A percentile compares a stretch with the other conserved stretches of the same genome.
These are phyloP conservation scores for Ustulina deusta DNA, from an alignment of 2,329 filamentous ascomycete genomes.

Conservation along the genomic window DNA sequence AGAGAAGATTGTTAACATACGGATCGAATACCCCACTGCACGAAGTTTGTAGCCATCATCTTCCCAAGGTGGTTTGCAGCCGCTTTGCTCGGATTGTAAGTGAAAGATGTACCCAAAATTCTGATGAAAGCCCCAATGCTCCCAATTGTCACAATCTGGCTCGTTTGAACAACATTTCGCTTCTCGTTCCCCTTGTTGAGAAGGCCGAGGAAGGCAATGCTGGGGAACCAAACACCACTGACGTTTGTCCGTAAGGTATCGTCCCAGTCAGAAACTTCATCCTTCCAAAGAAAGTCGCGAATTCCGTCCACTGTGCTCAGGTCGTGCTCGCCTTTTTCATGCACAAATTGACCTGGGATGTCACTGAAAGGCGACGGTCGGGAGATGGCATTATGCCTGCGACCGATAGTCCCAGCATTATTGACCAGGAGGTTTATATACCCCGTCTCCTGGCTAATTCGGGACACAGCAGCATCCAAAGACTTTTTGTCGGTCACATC, in stretches of 20 bases:
- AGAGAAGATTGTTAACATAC: slow-evolving; percentile 7
- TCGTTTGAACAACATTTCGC: slow-evolving; percentile 27
- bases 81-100: slow-evolving; percentile 31
- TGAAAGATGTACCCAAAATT: slow-evolving; percentile 29
- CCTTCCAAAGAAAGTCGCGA: slow-evolving; percentile 35
- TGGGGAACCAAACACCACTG: slow-evolving; percentile 35
- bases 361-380: slow-evolving; percentile 27
- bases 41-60: slow-evolving; percentile 38
- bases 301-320: slow-evolving; percentile 33
- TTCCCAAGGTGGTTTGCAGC: slow-evolving; percentile 32
- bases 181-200: slow-evolving; percentile 36
- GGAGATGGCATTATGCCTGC: slow-evolving; percentile 30
- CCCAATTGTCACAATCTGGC: slow-evolving; percentile 32
- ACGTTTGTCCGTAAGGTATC: slow-evolving; percentile 33
- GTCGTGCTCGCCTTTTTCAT: slow-evolving; percentile 26
- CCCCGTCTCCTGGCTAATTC: slow-evolving; percentile 27
- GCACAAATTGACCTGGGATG: slow-evolving; percentile 33
- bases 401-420: slow-evolving; percentile 34
- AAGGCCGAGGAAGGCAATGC: slow-evolving; percentile 33
- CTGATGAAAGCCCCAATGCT: slow-evolving; percentile 34
- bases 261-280: slow-evolving; percentile 34
- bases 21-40: slow-evolving; percentile 36
- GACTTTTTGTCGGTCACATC: slow-evolving; percentile 34
- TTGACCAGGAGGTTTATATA: slow-evolving; percentile 36
- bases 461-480: slow-evolving; percentile 32